phyloP scores from a whole-genome alignment of 345 rosid species.

The Citrus trifoliata region DNA sequence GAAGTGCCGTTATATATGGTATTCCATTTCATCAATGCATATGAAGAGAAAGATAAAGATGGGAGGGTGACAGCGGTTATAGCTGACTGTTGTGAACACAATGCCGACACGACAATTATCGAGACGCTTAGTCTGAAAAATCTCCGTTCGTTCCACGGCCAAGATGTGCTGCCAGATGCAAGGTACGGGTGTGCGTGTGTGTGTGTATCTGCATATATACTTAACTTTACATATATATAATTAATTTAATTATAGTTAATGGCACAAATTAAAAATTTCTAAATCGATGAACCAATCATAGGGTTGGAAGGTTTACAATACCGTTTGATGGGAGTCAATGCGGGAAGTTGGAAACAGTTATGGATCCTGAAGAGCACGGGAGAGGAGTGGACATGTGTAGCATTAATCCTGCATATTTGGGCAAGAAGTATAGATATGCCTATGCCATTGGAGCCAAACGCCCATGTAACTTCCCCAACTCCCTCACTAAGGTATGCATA shows the following conservation, averaged over 20 bases:
- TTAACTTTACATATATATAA: background rate
- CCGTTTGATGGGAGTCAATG: conserved; percentile 81
- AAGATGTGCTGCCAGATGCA: conserved; percentile 77
- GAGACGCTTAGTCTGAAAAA: conserved; percentile 72
- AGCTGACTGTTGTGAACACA: conserved; percentile 93
- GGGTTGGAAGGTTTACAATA: conserved; percentile 89
- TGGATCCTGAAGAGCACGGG: conserved; percentile 87
- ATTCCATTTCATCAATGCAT: conserved; percentile 94
- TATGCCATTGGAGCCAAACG: conserved; percentile 90
- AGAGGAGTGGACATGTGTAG: conserved; percentile 98
- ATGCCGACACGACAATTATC: conserved; percentile 69
- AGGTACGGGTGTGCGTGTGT: conserved; percentile 29
- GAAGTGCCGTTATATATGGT: conserved; percentile 85
- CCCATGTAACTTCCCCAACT: conserved; percentile 94
- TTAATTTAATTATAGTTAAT: background rate
- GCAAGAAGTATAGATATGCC: conserved; percentile 69
- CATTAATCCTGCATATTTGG: conserved; percentile 69
- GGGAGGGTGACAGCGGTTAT: conserved; percentile 63
- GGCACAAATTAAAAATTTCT: background rate
- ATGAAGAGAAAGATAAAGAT: conserved; percentile 76
- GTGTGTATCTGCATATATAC: too few relatives aligned
- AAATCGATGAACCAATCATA: background rate
- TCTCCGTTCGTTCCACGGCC: conserved; percentile 57
- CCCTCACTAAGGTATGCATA: conserved; percentile 66
- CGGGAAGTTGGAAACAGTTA: conserved; percentile 64